Conservation (phyloP, 2,329 filamentous ascomycete genomes). For the Metarhizium humberi region DNA sequence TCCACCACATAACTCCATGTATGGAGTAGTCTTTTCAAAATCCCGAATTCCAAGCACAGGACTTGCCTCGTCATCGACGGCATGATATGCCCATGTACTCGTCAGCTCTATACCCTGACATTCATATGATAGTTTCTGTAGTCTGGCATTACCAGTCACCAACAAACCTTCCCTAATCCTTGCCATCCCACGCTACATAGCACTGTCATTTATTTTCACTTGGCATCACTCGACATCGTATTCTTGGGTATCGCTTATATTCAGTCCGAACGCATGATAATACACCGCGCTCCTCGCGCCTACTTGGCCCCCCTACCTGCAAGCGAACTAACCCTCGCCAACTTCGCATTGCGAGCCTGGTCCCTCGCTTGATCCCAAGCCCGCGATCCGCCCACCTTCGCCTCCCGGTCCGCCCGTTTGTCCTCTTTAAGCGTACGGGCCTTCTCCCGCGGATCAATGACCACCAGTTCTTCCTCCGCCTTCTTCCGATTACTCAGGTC, state of each 20-base stretch:
- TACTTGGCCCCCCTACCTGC: slow-evolving; percentile 48
- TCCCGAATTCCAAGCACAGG: no score
- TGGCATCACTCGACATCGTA: not conserved
- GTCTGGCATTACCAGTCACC: no score
- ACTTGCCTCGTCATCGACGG: no score
- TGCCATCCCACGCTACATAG: no score
- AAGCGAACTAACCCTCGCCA: slow-evolving; percentile 42
- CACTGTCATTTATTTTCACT: no score
- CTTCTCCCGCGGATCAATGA: slow-evolving; percentile 86
- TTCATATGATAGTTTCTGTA: no score
- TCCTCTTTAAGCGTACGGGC: slow-evolving; percentile 62
- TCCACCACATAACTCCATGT: no score
- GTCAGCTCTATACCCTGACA: no score
- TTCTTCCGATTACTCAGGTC: slow-evolving; percentile 84
- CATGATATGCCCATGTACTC: no score
- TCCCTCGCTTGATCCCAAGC: slow-evolving; percentile 42
- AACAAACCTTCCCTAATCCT: no score
- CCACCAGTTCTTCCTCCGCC: slow-evolving; percentile 81
- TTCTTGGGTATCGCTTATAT: not conserved
- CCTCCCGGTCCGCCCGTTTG: slow-evolving; percentile 50
- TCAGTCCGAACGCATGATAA: not conserved
- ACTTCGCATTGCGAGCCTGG: slow-evolving; percentile 45
- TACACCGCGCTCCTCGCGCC: not conserved
- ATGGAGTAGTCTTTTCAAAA: no score
- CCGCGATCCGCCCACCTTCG: slow-evolving; percentile 40